Evolutionary conservation across 495 filamentous ascomycete genomes (phyloP).

Genomic region (Stereocaulon alpinum): DNA sequence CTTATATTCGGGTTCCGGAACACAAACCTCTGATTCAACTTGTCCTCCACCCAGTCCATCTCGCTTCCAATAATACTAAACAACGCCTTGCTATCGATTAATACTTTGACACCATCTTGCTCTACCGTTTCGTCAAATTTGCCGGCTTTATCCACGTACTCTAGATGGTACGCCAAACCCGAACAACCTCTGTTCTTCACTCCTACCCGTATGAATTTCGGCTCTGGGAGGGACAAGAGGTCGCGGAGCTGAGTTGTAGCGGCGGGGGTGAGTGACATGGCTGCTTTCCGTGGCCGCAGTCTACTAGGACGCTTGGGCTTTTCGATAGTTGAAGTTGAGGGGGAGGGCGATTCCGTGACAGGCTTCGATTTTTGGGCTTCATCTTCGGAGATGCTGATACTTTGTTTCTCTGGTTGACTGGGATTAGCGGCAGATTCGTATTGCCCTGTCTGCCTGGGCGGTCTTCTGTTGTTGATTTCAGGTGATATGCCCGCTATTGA

Average conservation of each 20-base stretch:
- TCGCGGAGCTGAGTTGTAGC: constrained; percentile 67
- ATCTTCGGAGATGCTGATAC: constrained; percentile 41
- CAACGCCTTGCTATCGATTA: constrained; percentile 93
- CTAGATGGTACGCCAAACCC: constrained; percentile 86
- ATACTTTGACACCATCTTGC: constrained; percentile 89
- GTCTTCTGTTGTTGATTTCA: constrained; percentile 43
- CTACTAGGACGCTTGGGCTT: constrained; percentile 42
- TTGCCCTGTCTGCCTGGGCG: constrained; percentile 32
- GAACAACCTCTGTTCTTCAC: constrained; percentile 95
- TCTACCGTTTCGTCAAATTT: constrained; percentile 86
- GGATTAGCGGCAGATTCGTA: constrained; percentile 15
- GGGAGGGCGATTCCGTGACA: constrained; percentile 23
- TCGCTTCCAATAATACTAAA: constrained; percentile 97
- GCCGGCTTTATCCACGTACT: constrained; percentile 85
- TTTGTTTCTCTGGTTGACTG: constrained; percentile 19
- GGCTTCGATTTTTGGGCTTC: constrained; percentile 56
- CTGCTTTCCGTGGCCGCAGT: constrained; percentile 77
- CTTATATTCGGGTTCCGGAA: constrained; percentile 98
- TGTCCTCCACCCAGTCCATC: constrained; percentile 99
- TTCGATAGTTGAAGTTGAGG: constrained; percentile 25
- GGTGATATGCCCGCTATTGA: constrained; percentile 53
- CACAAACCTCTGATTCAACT: constrained; percentile 77
- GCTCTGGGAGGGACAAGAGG: constrained; percentile 69
- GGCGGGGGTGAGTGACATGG: constrained; percentile 70
- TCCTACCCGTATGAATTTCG: constrained; percentile 86